Conservation (phyloP, 768 basidiomycete species). For the Nevesoporus exiguus region DNA sequence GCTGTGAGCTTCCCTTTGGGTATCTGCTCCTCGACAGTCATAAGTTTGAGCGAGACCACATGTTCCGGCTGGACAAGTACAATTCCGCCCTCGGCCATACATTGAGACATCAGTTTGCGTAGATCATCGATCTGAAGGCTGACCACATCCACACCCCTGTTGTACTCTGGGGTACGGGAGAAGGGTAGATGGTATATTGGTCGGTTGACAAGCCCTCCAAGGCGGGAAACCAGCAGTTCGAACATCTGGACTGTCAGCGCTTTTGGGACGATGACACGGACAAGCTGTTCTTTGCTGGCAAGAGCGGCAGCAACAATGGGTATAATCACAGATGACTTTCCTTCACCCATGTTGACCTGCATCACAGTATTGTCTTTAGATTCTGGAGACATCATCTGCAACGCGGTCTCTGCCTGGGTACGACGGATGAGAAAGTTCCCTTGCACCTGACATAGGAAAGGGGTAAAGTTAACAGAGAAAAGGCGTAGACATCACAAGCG, state of each 20-base stretch:
- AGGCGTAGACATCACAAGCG: not conserved
- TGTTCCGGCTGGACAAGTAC: conserved; percentile 52
- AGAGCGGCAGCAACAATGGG: not conserved
- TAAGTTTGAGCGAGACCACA: conserved; percentile 46
- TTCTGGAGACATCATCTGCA: not conserved
- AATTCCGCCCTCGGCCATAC: conserved; percentile 14
- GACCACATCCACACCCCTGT: no score
- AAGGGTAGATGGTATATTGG: not conserved
- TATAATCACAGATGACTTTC: not conserved
- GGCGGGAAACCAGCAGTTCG: not conserved
- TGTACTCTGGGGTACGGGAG: not conserved
- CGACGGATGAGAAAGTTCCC: not conserved
- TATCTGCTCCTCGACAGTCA: conserved; percentile 39
- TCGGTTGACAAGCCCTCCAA: not conserved
- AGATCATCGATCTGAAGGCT: not conserved
- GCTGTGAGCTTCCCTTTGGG: no score
- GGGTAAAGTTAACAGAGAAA: no score
- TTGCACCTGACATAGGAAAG: not conserved
- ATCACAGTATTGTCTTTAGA: not conserved
- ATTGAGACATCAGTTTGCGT: not conserved
- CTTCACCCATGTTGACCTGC: not conserved
- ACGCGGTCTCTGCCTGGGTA: not conserved
- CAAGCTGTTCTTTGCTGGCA: not conserved
- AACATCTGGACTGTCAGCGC: not conserved
- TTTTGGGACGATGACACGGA: not conserved